Conservation (phyloP, 768 basidiomycete genomes). For the Gymnopilus dilepis region DNA sequence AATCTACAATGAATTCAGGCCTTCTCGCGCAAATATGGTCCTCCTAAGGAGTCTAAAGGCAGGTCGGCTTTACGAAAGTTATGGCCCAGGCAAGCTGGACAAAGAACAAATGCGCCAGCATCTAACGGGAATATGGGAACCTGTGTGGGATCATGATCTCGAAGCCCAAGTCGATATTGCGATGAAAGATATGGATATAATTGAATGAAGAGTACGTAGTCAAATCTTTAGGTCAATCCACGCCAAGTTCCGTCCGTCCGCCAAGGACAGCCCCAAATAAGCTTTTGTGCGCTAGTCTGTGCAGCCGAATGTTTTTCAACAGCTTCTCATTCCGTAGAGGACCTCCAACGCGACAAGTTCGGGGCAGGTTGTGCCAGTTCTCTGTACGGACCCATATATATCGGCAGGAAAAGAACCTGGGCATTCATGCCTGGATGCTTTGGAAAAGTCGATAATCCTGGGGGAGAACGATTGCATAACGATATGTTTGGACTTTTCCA, state of each 20-base stretch:
- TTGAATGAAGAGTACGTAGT: background rate
- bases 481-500: background rate
- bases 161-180: conserved; percentile 43
- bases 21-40: conserved; percentile 55
- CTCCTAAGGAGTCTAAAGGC: conserved; percentile 43
- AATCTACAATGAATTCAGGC: conserved; percentile 50
- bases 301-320: too few species aligned
- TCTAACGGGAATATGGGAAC: conserved; percentile 47
- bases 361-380: background rate
- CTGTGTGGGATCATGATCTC: conserved; percentile 56
- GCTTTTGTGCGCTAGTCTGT: too few species aligned
- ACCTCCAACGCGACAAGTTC: conserved; percentile 1
- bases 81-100: conserved; percentile 37
- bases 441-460: conserved; percentile 23
- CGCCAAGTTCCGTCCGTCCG: too few species aligned
- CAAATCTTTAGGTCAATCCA: background rate
- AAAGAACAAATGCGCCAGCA: conserved; percentile 37
- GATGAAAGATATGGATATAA: conserved; percentile 23
- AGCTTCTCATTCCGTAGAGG: background rate
- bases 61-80: conserved; percentile 51
- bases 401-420: conserved; percentile 12
- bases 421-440: conserved; percentile 27
- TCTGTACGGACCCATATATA: background rate
- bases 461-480: background rate
- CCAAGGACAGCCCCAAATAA: too few species aligned